phyloP scores from a whole-genome alignment of 257 asterid species.

The Solanum commersonii region DNA sequence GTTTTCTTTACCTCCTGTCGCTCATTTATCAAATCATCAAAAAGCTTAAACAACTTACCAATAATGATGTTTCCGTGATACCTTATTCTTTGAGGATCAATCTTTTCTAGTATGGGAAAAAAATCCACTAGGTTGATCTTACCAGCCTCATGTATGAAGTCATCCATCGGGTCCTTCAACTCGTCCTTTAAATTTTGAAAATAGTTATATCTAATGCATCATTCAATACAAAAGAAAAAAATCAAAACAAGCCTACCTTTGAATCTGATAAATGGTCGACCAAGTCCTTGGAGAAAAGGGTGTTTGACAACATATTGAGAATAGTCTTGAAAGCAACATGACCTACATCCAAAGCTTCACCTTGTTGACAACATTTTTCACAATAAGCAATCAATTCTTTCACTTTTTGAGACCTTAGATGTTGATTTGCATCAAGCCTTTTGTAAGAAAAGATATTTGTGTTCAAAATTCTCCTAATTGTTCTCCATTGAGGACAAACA shows the following conservation, averaged over 20 bases:
- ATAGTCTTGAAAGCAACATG: slow-evolving; percentile 4
- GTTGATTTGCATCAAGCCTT: no score
- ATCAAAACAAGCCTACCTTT: slow-evolving; percentile 9
- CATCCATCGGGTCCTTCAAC: not conserved
- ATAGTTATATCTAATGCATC: no score
- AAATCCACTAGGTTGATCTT: not conserved
- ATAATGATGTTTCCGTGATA: no score
- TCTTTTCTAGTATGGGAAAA: not conserved
- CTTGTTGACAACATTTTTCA: slow-evolving; percentile 21
- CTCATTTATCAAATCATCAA: no score
- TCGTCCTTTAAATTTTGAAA: not conserved
- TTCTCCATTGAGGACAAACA: not conserved
- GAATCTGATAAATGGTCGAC: slow-evolving; percentile 44
- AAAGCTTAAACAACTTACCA: not conserved
- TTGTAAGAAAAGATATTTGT: not conserved
- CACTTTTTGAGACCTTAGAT: no score
- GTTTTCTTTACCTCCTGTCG: no score
- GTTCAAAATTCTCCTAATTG: not conserved
- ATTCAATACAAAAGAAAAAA: no score
- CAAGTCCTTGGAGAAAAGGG: slow-evolving; percentile 44
- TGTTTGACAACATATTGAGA: slow-evolving; percentile 40
- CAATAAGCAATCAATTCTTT: no score
- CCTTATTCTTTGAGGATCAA: not conserved
- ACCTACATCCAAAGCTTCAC: slow-evolving; percentile 45
- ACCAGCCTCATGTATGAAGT: not conserved